Percentiles rank a stretch among this genome's conserved stretches.
Evolutionary conservation across 306 rosid species (phyloP).

Genomic region (Citrullus colocynthis): DNA sequence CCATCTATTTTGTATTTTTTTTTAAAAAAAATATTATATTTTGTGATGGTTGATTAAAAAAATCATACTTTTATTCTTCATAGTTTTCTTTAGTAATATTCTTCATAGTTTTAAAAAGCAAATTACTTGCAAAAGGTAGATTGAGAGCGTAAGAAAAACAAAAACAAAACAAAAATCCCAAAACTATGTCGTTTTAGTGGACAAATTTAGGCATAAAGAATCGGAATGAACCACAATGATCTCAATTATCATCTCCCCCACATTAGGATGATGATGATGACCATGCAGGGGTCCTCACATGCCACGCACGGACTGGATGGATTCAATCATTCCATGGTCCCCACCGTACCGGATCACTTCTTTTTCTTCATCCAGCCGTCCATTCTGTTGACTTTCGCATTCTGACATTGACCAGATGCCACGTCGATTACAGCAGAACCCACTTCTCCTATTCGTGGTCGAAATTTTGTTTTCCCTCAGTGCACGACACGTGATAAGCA

Average conservation of each 20-base stretch:
- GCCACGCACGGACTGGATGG: neutral
- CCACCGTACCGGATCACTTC: neutral
- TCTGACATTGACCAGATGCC: neutral
- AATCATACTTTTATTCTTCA: too few species aligned
- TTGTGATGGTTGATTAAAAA: too few species aligned
- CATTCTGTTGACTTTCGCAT: neutral
- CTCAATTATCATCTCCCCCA: neutral
- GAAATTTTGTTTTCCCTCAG: neutral
- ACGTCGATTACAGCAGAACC: neutral
- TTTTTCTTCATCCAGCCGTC: neutral
- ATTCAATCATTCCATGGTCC: constrained; percentile 3
- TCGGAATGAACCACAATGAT: neutral
- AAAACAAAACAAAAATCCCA: too few species aligned
- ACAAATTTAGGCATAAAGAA: neutral
- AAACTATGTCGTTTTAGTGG: neutral
- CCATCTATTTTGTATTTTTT: too few species aligned
- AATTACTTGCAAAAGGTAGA: too few species aligned
- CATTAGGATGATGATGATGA: neutral
- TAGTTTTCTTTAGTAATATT: too few species aligned
- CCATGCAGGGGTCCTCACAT: neutral
- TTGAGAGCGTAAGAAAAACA: too few species aligned
- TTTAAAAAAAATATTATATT: too few species aligned
- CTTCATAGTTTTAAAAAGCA: too few species aligned
- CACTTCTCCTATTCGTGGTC: neutral
- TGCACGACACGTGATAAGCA: neutral